Evolutionary conservation across 2,329 filamentous ascomycete species (phyloP), one percentile per base, ranked within the genome.

Genomic region (Phaeoacremonium minimum): DNA sequence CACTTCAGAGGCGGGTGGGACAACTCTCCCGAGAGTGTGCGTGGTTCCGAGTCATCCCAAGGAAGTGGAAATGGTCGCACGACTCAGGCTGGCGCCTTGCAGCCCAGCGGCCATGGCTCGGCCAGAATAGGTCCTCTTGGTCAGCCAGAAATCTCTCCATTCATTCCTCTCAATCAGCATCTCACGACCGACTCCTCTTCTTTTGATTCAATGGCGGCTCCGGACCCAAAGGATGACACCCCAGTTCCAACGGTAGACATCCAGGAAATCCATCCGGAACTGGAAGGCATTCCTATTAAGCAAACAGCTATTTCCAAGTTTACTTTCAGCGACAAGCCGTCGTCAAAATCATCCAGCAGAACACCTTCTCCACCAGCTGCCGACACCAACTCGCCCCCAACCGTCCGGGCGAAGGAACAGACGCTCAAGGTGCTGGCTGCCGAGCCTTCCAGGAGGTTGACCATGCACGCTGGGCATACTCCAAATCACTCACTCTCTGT

Each of bases 381-480:
- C 17, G 51, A 56, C 18, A 53, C 51, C 15, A 41, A 35, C 36
- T 54, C 34, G 44, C 46, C 40, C 30, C 44, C 38, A 14, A 32
- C 31, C 15, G 32, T 32, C 8, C 30, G 22, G 3, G 36, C 64
- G 5, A 66, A 63, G 35, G 60, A 65, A 22, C 57, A 65, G 35
- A 70, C 70, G 4, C 53, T 71, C 35, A 58, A 71, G 43, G 63
- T 63, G 7, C 57, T 77, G 22, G 62, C 61, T 16, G 69, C 68
- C 7, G 61, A 67, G 6, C 75, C 72, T 47, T 61, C 64, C 30
- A 63, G 60, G 33, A 66, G 77, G 30, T 66, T 80, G 28, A 78
- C 68, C 1, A 75, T 82, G 68, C 71, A 81, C 52, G 77, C 77
- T 15, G 77, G 77, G 2, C 77, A 81, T 53, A 81, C 77, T 2